A percentile compares a stretch with the other conserved stretches of the same genome.
Evolutionary conservation across 495 filamentous ascomycete species (phyloP).

Genomic region (Jackrogersella multiformis): DNA sequence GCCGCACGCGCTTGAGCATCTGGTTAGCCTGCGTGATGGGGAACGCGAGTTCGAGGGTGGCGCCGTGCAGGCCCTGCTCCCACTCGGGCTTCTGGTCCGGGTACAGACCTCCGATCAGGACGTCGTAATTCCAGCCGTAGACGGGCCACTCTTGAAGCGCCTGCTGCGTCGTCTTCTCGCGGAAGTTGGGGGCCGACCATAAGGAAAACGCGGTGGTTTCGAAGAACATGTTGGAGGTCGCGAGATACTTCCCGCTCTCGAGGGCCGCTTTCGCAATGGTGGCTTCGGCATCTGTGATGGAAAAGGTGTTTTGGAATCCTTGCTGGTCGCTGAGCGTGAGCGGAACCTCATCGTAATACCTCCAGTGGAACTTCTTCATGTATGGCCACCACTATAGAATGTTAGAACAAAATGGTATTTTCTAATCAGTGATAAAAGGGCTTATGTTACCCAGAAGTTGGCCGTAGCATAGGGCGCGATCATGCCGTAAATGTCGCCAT

Average conservation of each 20-base stretch:
- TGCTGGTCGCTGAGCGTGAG: constrained; percentile 51
- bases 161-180: constrained; percentile 57
- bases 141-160: constrained; percentile 55
- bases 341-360: constrained; percentile 59
- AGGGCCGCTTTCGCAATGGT: constrained; percentile 52
- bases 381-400: constrained; percentile 60
- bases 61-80: constrained; percentile 57
- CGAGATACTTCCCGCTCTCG: constrained; percentile 57
- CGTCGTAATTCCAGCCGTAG: constrained; percentile 62
- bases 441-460: constrained; percentile 55
- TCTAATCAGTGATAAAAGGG: background rate
- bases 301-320: constrained; percentile 63
- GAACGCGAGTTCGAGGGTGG: constrained; percentile 61
- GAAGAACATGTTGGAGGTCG: constrained; percentile 59
- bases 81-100: constrained; percentile 59
- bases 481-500: constrained; percentile 59
- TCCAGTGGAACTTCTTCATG: constrained; percentile 58
- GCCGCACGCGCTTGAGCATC: constrained; percentile 57
- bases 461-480: constrained; percentile 61
- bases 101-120: constrained; percentile 60
- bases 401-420: background rate
- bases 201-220: constrained; percentile 57
- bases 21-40: constrained; percentile 57
- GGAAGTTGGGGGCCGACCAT: constrained; percentile 60
- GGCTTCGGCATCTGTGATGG: constrained; percentile 56